phyloP scores from a whole-genome alignment of 2,329 filamentous ascomycete species.

The Microsporum ferrugineum region DNA sequence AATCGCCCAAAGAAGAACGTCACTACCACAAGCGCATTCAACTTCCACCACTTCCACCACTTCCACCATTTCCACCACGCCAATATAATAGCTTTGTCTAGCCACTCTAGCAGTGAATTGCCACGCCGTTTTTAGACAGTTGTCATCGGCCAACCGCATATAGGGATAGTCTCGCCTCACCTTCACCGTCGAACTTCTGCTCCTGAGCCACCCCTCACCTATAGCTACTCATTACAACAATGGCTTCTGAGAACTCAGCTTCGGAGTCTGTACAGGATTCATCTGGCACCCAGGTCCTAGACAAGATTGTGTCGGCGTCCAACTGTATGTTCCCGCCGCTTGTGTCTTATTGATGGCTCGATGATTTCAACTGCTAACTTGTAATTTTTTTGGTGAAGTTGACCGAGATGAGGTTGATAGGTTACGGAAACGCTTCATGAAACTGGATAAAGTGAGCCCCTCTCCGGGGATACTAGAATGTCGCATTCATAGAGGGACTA shows the following conservation, averaged over 20 bases:
- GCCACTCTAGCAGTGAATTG: neutral
- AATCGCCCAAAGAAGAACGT: neutral
- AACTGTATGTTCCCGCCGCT: slow-evolving; percentile 58
- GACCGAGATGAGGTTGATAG: slow-evolving; percentile 95
- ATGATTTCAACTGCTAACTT: neutral
- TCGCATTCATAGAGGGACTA: neutral
- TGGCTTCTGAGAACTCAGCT: slow-evolving; percentile 31
- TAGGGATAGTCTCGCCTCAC: too few species aligned
- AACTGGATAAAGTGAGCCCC: slow-evolving; percentile 73
- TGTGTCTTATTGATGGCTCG: neutral
- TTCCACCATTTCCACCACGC: neutral
- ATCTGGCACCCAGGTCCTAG: slow-evolving; percentile 58
- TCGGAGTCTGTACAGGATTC: slow-evolving; percentile 24
- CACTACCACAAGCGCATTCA: neutral
- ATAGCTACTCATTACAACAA: neutral
- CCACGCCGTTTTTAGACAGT: neutral
- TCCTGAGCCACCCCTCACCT: neutral
- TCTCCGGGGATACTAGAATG: neutral
- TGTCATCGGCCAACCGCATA: too few species aligned
- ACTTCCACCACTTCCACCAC: neutral
- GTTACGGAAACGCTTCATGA: slow-evolving; percentile 96
- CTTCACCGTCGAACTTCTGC: neutral
- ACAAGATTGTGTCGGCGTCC: slow-evolving; percentile 90
- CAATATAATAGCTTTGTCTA: neutral
- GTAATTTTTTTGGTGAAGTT: slow-evolving; percentile 45